Base-by-base conservation (phyloP, 345 rosid species). In the Moricandia arvensis region DNA sequence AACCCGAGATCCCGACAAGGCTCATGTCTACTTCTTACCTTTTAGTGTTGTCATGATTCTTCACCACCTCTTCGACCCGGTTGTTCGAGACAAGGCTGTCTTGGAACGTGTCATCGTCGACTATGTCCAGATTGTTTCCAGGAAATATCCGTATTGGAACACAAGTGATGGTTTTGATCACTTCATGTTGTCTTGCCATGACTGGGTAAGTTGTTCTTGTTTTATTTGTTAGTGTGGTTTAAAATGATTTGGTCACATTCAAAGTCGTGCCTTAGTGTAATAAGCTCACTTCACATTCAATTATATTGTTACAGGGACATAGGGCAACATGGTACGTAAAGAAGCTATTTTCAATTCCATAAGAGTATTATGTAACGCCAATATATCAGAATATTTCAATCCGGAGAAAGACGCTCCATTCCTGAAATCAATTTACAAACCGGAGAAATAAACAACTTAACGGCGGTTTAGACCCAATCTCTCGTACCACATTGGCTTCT, bases 171-270 rank as follows among this genome's bases (percentile, higher is more conserved):
- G 96, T 6, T 88, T 87, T n/a, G 96, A 90, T 72, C 96, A 93
- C 71, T 80, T 85, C 79, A 90, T 93, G 91, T 84, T 89, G 31
- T 84, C 96, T 33, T 93, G 96, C 81, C 92, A 90, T 74, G 97
- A 90, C 51, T 90, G 96, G 93, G 93, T 90, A 79, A 55, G 62
- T 55, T 41, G 43, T 59, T 72, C 37, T 65, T 71, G 18, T 31
- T 66, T n/a, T 35, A 1, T 68, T 62, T 16, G 13, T 53, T 35
- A 37, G 9, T 51, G 53, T 45, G 11, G 37, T 13, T 29, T 29
- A 3, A 0, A 13, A 6, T 13, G 17, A 29, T 58, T 59, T 29
- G 18, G 63, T 59, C 63, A 59, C 63, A 59, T 12, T 58, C 62
- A 27, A 43, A 11, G 49, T 43, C 16, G 49, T 43, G 15, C 49